Base-by-base conservation (phyloP, 768 basidiomycete genomes). In the Strobilomyces dryophilus region DNA sequence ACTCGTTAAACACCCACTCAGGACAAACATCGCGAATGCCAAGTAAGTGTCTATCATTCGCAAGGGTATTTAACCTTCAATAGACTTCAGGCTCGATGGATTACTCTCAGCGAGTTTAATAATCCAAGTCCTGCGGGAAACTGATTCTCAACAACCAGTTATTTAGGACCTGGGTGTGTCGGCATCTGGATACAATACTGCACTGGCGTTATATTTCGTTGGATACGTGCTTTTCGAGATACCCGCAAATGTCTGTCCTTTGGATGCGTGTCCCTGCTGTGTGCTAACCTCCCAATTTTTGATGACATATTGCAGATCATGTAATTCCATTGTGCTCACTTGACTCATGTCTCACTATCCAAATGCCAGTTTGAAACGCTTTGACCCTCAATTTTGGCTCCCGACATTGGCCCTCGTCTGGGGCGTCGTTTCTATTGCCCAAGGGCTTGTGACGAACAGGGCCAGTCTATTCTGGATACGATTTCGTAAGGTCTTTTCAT, bases 161-260 rank as follows among this genome's bases (percentile, higher is more conserved):
- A 27, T 21, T 26, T 55, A 82, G 81, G 81, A 83, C 53, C 67
- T 83, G n/a, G 52, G 77, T 32, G 62, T 83, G 18, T 70, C 77
- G 17, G 63, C 75, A 6, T 65, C 80, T 0, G 77, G 73, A 46
- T 84, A 83, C 62, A 84, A 83, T 58, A 81, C 79, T 0, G 71
- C 79, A 2, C 65, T 86, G 17, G 79, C 81, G 0, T 58, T 85
- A 3, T 85, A 82, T 63, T 85, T 84, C 52, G 70, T 83, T 4
- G 78, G 80, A 45, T 85, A 84, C 58, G 73, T 82, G 15, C 54
- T 76, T n/a, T 84, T 83, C 45, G 82, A 83, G 61, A 71, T 84
- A 42, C 83, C 82, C 14, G 71, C 80, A 18, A 83, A 82, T 62
- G 80, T 83, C 24, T 24, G 65, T 64, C 12, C 10, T 26, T 32